Evolutionary conservation across 345 rosid genomes (phyloP).

Genomic region (Eucalyptus virginea): DNA sequence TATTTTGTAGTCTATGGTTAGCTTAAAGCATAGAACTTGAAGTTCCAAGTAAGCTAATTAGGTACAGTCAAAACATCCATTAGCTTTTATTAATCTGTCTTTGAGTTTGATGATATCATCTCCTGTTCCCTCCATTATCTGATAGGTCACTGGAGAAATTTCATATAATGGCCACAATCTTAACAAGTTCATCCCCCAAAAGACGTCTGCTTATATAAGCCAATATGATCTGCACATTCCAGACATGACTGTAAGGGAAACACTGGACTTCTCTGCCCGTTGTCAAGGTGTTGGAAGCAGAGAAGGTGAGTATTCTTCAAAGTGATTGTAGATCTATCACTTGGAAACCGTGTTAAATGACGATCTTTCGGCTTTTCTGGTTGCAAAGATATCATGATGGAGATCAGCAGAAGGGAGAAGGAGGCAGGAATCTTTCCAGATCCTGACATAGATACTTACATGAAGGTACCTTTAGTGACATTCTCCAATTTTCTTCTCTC

Average conservation of each 20-base stretch:
- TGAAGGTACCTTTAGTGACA: slow-evolving; percentile 17
- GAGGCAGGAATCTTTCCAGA: slow-evolving; percentile 31
- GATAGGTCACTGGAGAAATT: slow-evolving; percentile 20
- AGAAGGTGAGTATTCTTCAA: slow-evolving; percentile 8
- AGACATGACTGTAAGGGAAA: slow-evolving; percentile 9
- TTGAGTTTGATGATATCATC: not conserved
- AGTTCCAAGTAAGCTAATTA: not conserved
- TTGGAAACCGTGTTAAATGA: not conserved
- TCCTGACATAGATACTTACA: slow-evolving; percentile 27
- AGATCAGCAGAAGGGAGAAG: slow-evolving; percentile 33
- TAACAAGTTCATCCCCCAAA: not conserved
- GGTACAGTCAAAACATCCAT: not conserved
- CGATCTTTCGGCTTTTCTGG: not conserved
- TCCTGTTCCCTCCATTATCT: not conserved
- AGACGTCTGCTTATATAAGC: slow-evolving; percentile 1
- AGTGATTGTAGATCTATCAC: not conserved
- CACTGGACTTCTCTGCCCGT: slow-evolving; percentile 3
- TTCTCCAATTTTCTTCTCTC: not conserved
- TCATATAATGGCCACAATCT: not conserved
- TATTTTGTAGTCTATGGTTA: not conserved
- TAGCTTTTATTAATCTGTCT: not conserved
- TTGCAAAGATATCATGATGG: slow-evolving; percentile 18
- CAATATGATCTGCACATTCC: slow-evolving; percentile 4
- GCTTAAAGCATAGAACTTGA: not conserved
- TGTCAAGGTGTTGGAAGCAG: slow-evolving; percentile 13